phyloP scores from a whole-genome alignment of 169 alveolate genomes.

The Besnoitia besnoiti region DNA sequence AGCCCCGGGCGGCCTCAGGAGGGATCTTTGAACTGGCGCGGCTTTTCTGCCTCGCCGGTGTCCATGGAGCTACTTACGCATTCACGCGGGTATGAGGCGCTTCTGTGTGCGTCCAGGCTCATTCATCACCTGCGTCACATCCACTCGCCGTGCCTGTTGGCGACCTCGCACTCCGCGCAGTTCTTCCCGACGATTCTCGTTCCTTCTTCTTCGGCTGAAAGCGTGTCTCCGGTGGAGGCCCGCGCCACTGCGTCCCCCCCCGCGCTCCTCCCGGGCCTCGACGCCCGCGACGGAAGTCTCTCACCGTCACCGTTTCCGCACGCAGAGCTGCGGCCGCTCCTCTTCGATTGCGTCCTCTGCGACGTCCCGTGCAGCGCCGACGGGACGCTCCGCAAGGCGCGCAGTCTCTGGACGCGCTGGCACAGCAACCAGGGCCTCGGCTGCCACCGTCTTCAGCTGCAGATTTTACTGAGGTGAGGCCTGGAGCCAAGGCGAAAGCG shows the following conservation, averaged over 20 bases:
- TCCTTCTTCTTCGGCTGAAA: background rate
- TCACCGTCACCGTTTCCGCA: background rate
- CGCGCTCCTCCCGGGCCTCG: background rate
- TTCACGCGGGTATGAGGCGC: slow-evolving; percentile 85
- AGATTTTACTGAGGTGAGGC: slow-evolving; percentile 62
- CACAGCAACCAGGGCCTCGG: slow-evolving; percentile 38
- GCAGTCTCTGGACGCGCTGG: slow-evolving; percentile 85
- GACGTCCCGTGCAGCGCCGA: slow-evolving; percentile 97
- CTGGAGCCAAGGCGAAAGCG: too few relatives aligned
- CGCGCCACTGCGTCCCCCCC: background rate
- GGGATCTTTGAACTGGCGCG: too few relatives aligned
- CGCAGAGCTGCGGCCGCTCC: slow-evolving; percentile 18
- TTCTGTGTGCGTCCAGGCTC: slow-evolving; percentile 69
- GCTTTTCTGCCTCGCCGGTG: slow-evolving; percentile 76
- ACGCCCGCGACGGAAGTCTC: background rate
- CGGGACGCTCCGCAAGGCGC: slow-evolving; percentile 94
- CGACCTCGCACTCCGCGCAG: slow-evolving; percentile 91
- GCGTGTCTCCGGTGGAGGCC: background rate
- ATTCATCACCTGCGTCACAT: slow-evolving; percentile 90
- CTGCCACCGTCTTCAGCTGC: slow-evolving; percentile 67
- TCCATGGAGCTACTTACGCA: slow-evolving; percentile 90
- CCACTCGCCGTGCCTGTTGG: slow-evolving; percentile 84
- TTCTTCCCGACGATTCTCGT: slow-evolving; percentile 79
- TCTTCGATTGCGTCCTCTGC: slow-evolving; percentile 76
- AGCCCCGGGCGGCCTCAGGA: too few relatives aligned